Evolutionary conservation across 1,284 basidiomycete species (phyloP), one percentile per base, ranked within the genome.

Genomic region (Puccinia triticina): DNA sequence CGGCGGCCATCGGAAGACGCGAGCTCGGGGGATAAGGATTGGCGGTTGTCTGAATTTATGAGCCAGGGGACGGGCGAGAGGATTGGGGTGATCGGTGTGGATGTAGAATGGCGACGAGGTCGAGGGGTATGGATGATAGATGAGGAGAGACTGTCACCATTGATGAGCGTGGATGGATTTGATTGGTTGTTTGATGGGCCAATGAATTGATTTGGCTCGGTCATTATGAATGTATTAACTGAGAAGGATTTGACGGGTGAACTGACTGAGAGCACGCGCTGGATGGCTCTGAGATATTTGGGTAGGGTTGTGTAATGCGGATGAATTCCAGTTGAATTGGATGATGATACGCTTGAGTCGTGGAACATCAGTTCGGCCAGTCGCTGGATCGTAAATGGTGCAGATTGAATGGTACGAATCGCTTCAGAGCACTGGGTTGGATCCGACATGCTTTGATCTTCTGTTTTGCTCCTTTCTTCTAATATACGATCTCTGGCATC

Each of bases 341-440:
- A 16, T 18, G 37, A 26, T 50, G 64, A 67, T n/a, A 40, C 12
- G 16, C 43, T 59, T 11, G 77, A 40, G 18, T 57, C 26, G 26
- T 34, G 72, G 21, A 43, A 37, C 32, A 81, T 57, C 2, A 81
- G 43, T 74, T 81, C 69, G 43, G 57, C 37, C 1, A 81, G 59
- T 29, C 79, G 67, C 66, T 81, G 79, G 37, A 81, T 73, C 0
- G 79, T 81, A 66, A 81, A 81, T 37, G 79, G 79, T 16, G 69
- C 55, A 10, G n/a, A 43, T 72, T 80, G 48, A 48, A 80, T 53
- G n/a, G 69, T 18, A 3, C 48, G 69, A 16, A 71, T 71, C 29
- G n/a, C 29, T 2, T 57, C 23, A 4, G 34, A 29, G 43, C 26
- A 48, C 43, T 46, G 26, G 43, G 26, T 26, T 23, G 69, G 26